A percentile compares a stretch with the other conserved stretches of the same genome.
phyloP scores from a whole-genome alignment of 2,329 filamentous ascomycete species.

The Colletotrichum spaethianum region DNA sequence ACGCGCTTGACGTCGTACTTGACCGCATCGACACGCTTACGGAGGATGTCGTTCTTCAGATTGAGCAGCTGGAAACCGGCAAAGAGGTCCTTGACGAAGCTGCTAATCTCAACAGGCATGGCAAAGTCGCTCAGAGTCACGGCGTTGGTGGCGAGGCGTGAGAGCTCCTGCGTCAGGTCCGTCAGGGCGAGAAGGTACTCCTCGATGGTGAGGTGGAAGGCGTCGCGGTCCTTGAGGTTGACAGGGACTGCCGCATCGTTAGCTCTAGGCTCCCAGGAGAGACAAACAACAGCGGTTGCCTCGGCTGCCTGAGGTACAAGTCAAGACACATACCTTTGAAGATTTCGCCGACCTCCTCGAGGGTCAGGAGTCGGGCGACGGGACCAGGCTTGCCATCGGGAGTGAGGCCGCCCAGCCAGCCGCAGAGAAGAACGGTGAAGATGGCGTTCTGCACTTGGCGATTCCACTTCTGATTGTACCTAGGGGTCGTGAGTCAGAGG shows the following conservation, averaged over 20 bases:
- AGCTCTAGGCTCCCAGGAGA: background rate
- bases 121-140: constrained; percentile 92
- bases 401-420: constrained; percentile 85
- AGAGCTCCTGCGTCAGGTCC: constrained; percentile 89
- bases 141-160: constrained; percentile 92
- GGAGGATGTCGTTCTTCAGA: constrained; percentile 93
- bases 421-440: constrained; percentile 69
- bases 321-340: constrained; percentile 72
- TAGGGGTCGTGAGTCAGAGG: constrained; percentile 48
- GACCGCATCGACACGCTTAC: constrained; percentile 90
- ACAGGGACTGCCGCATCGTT: constrained; percentile 77
- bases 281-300: background rate
- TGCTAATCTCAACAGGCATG: constrained; percentile 88
- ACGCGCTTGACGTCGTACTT: constrained; percentile 99
- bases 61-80: constrained; percentile 98
- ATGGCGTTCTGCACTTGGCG: constrained; percentile 86
- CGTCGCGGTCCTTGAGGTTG: constrained; percentile 89
- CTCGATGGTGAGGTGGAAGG: constrained; percentile 96
- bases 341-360: constrained; percentile 87
- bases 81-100: constrained; percentile 95
- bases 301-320: constrained; percentile 12
- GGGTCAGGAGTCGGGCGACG: constrained; percentile 80
- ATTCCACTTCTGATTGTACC: constrained; percentile 88
- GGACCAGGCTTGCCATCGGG: constrained; percentile 65
- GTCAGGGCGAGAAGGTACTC: constrained; percentile 95